These are phyloP conservation scores for Aquilaria sinensis DNA, from an alignment of 345 rosid species.

Conservation along the genomic window DNA sequence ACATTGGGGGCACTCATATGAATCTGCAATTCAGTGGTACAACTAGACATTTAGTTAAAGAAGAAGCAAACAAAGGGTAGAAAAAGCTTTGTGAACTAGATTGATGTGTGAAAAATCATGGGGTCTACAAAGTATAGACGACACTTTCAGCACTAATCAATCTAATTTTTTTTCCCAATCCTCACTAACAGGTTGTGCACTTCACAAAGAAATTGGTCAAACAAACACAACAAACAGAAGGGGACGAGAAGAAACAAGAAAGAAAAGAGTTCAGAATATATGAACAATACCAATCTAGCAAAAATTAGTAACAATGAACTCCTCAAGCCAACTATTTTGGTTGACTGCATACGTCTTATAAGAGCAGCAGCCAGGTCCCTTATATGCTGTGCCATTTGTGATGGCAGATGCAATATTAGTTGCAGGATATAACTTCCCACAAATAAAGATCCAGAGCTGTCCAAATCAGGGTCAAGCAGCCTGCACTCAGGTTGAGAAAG, in stretches of 20 bases:
- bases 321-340: slow-evolving; percentile 65
- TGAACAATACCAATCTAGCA: slow-evolving; percentile 74
- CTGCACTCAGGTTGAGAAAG: slow-evolving; percentile 30
- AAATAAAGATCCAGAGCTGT: slow-evolving; percentile 92
- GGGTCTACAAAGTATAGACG: too few relatives aligned
- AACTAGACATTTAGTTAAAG: too few relatives aligned
- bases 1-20: slow-evolving; percentile 81
- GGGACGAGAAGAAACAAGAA: slow-evolving; percentile 7
- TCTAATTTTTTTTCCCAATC: too few relatives aligned
- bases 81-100: too few relatives aligned
- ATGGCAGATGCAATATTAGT: slow-evolving; percentile 88
- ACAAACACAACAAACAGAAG: background rate
- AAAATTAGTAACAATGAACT: slow-evolving; percentile 79
- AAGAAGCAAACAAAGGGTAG: too few relatives aligned
- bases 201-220: too few relatives aligned
- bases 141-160: too few relatives aligned
- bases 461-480: slow-evolving; percentile 84
- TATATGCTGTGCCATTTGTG: slow-evolving; percentile 79
- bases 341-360: slow-evolving; percentile 82
- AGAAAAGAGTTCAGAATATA: background rate
- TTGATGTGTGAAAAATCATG: too few relatives aligned
- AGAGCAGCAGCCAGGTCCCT: slow-evolving; percentile 74
- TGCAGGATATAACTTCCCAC: slow-evolving; percentile 85
- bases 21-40: slow-evolving; percentile 39
- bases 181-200: too few relatives aligned